Base-by-base conservation (phyloP, 805 yeast species). In the Candida argentea region DNA sequence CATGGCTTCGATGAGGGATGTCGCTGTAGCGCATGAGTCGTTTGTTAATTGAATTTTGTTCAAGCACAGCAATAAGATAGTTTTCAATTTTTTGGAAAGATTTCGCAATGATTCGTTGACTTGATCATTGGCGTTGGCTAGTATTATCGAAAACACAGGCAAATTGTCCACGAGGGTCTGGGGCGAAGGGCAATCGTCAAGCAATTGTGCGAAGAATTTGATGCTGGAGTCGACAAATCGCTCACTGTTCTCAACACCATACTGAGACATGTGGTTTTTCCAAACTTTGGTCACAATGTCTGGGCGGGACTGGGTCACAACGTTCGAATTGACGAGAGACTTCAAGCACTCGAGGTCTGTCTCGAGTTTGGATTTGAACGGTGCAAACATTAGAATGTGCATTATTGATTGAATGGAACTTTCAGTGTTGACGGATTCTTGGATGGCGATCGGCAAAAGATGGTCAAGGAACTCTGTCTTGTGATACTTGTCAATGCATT, bases 321-420 rank as follows among this genome's bases (percentile, higher is more conserved):
- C n/a, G n/a, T n/a, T n/a, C n/a, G n/a, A n/a, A n/a, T n/a, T n/a
- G n/a, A n/a, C n/a, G n/a, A n/a, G n/a, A n/a, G n/a, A n/a, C n/a
- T n/a, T n/a, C n/a, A n/a, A n/a, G n/a, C n/a, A n/a, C n/a, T 40
- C 26, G 17, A 59, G 39, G 24, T 69, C 57, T 1, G 52, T 44
- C 44, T 78, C 87, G 8, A 77, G 37, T 1, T 42, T 38, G 0
- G 83, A 66, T 39, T 55, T 70, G 42, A 61, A 69, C 0, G 80
- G 67, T 5, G 83, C 81, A 6, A 65, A 57, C 6, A 45, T 40
- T 16, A 74, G 44, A 8, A 74, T 37, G 31, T 64, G 66, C 3
- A 36, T 16, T n/a, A 74, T 40, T 2, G 57, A 35, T 3, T 37
- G 31, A 18, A 46, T 35, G 10, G 48, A 15, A 1, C 29, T 16